Evolutionary conservation across 2,329 filamentous ascomycete species (phyloP).

Genomic region (Apiospora pterosperma): DNA sequence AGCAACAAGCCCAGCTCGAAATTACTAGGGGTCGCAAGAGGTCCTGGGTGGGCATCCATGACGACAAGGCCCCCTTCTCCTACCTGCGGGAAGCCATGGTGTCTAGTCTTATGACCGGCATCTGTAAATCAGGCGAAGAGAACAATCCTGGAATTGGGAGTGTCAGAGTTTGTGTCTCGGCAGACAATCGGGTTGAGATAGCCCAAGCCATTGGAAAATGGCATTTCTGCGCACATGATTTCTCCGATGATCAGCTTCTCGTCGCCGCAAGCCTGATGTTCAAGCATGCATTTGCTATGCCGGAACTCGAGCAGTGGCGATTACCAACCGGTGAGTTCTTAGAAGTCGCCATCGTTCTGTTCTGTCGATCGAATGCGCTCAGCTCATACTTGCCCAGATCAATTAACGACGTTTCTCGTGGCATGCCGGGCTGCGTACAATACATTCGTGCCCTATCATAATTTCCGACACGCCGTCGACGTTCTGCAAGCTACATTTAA

Average conservation of each 20-base stretch:
- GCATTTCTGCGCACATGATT: conserved; percentile 87
- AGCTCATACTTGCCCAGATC: conserved; percentile 55
- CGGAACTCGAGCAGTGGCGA: conserved; percentile 76
- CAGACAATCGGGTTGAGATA: conserved; percentile 63
- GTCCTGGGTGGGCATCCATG: conserved; percentile 87
- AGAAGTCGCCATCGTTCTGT: conserved; percentile 5
- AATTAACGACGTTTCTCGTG: conserved; percentile 80
- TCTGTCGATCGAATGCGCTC: conserved; percentile 19
- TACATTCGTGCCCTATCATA: conserved; percentile 93
- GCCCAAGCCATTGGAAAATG: conserved; percentile 71
- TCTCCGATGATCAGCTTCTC: conserved; percentile 85
- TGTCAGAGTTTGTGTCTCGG: conserved; percentile 65
- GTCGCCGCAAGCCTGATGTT: conserved; percentile 86
- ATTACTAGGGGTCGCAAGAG: conserved; percentile 75
- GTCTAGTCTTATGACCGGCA: conserved; percentile 82
- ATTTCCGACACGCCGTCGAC: conserved; percentile 95
- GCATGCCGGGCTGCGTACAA: conserved; percentile 95
- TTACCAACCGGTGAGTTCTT: conserved; percentile 66
- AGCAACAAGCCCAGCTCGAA: conserved; percentile 69
- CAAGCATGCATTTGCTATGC: conserved; percentile 78
- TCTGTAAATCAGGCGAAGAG: conserved; percentile 67
- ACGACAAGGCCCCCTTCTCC: conserved; percentile 74
- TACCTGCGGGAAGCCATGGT: conserved; percentile 94
- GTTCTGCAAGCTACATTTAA: conserved; percentile 91
- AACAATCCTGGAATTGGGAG: conserved; percentile 59